Evolutionary conservation across 2,329 filamentous ascomycete genomes (phyloP).

Genomic region (Aplosporella prunicola): DNA sequence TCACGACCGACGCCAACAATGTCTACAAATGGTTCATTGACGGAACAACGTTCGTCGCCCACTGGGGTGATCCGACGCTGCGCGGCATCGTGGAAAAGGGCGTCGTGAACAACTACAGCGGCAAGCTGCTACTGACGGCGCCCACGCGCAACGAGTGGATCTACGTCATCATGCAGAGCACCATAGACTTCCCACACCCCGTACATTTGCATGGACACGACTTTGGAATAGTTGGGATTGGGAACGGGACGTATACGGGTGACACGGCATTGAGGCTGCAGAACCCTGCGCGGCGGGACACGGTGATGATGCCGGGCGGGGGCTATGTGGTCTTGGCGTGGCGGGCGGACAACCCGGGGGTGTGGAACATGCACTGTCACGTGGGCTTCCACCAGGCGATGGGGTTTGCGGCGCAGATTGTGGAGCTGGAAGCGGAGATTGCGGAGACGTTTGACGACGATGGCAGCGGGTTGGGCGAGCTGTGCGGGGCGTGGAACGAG

Average conservation of each 20-base stretch:
- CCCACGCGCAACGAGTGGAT: conserved; percentile 6
- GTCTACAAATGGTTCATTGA: conserved; percentile 34
- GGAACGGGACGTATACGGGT: conserved; percentile 25
- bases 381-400: conserved; percentile 39
- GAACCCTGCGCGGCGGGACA: conserved; percentile 31
- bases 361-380: conserved; percentile 18
- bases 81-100: conserved; percentile 25
- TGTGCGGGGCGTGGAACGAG: conserved; percentile 1
- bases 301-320: conserved; percentile 49
- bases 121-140: conserved; percentile 14
- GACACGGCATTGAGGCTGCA: conserved; percentile 24
- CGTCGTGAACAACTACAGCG: conserved; percentile 23
- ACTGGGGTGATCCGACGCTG: conserved; percentile 33
- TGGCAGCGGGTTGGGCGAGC: not conserved
- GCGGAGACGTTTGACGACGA: not conserved
- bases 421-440: conserved; percentile 7
- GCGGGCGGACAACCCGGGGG: conserved; percentile 43
- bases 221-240: conserved; percentile 33
- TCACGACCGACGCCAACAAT: conserved; percentile 22
- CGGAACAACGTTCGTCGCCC: conserved; percentile 28
- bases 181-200: conserved; percentile 29
- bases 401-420: conserved; percentile 41
- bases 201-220: conserved; percentile 35
- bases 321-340: conserved; percentile 45
- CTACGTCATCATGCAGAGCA: conserved; percentile 16